phyloP scores from a whole-genome alignment of 208 protist genomes.

The Crithidia expoeki region DNA sequence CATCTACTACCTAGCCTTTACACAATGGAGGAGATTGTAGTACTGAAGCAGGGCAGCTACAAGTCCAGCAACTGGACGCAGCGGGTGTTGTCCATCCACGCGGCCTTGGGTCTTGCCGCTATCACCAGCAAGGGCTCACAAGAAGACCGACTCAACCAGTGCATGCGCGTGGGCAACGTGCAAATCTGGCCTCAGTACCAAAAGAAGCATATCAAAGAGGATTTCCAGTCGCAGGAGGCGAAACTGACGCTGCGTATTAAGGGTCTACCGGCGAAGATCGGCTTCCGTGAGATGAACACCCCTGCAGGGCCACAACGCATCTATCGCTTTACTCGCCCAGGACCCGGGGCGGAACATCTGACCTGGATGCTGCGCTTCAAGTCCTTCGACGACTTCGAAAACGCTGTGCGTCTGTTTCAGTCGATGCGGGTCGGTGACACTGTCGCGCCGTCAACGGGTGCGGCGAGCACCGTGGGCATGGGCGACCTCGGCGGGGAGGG shows the following conservation, averaged over 20 bases:
- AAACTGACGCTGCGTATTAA: conserved; percentile 24
- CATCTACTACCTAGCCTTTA: not conserved
- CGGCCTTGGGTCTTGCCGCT: not conserved
- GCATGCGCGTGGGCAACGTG: conserved; percentile 18
- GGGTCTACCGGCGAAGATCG: conserved; percentile 11
- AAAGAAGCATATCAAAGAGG: conserved; percentile 23
- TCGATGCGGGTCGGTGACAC: conserved; percentile 14
- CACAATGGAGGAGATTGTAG: conserved; percentile 17
- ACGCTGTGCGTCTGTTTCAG: conserved; percentile 9
- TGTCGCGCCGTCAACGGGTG: not conserved
- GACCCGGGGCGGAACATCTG: not conserved
- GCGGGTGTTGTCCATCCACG: conserved; percentile 22
- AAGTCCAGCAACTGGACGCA: conserved; percentile 22
- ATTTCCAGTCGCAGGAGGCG: conserved; percentile 10
- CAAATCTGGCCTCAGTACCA: conserved; percentile 32
- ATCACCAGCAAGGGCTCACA: conserved; percentile 16
- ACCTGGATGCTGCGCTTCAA: conserved; percentile 26
- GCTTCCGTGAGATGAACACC: not conserved
- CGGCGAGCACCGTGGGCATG: not conserved
- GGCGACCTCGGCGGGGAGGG: conserved; percentile 9
- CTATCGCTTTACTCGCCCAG: conserved; percentile 15
- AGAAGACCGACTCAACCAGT: conserved; percentile 8
- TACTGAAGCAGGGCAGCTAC: conserved; percentile 18
- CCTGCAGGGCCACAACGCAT: not conserved
- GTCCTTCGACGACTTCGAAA: conserved; percentile 10